Conservation (phyloP, 2,329 filamentous ascomycete species). For the Verticillium tricorpus region DNA sequence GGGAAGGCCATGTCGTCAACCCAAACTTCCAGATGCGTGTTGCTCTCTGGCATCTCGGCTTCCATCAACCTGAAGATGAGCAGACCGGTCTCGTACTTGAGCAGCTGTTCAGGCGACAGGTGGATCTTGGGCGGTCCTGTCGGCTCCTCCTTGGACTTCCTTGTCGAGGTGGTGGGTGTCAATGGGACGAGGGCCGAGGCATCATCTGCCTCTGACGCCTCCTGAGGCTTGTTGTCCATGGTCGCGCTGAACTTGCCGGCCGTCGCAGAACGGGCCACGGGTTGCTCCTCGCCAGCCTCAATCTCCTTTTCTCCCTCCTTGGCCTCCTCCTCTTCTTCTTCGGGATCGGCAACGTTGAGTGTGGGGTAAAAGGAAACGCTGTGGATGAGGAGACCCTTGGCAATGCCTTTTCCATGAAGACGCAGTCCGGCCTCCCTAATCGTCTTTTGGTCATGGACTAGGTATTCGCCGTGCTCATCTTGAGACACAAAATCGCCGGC, state of each 20-base stretch:
- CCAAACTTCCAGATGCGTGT: slow-evolving; percentile 78
- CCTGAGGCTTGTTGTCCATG: slow-evolving; percentile 23
- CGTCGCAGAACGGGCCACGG: slow-evolving; percentile 15
- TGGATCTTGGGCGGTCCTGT: slow-evolving; percentile 69
- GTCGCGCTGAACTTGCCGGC: slow-evolving; percentile 41
- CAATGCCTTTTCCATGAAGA: slow-evolving; percentile 65
- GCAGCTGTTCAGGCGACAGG: slow-evolving; percentile 73
- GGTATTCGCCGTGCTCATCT: slow-evolving; percentile 74
- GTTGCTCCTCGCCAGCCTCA: slow-evolving; percentile 28
- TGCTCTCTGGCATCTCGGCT: slow-evolving; percentile 71
- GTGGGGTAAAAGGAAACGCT: slow-evolving; percentile 88
- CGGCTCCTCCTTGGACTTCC: slow-evolving; percentile 45
- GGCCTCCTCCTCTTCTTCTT: slow-evolving; percentile 72
- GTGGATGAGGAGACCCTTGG: slow-evolving; percentile 79
- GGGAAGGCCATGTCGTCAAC: slow-evolving; percentile 96
- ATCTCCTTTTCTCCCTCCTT: slow-evolving; percentile 58
- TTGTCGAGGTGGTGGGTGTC: slow-evolving; percentile 38
- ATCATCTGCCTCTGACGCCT: slow-evolving; percentile 16
- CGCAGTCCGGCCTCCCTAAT: slow-evolving; percentile 63
- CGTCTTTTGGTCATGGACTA: slow-evolving; percentile 72
- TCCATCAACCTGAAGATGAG: slow-evolving; percentile 94
- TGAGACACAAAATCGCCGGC: slow-evolving; percentile 76
- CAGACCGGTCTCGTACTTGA: slow-evolving; percentile 84
- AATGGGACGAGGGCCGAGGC: slow-evolving; percentile 35
- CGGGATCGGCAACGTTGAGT: slow-evolving; percentile 81